Evolutionary conservation across 805 yeast genomes (phyloP), one percentile per base, ranked within the genome.

Genomic region (Nakazawaea peltata): DNA sequence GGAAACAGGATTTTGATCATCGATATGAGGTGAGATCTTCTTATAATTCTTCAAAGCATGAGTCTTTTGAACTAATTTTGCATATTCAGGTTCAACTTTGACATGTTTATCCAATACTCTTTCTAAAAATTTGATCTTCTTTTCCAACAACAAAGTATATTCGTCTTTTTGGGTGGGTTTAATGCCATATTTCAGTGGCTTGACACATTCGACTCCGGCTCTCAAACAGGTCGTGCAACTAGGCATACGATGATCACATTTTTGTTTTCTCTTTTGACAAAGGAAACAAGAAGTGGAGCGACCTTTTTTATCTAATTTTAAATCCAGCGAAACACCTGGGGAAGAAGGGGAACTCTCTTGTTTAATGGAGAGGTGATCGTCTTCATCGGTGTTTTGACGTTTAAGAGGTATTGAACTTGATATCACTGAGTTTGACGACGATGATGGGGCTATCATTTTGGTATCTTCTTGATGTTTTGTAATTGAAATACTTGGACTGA

Each of bases 211-310:
- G 5, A 68, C 74, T 22, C 73, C 76, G 1, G 83, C 78, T 46
- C 75, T 75, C 36, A 77, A 56, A 55, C 85, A 78, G 28, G 77
- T 74, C 4, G 82, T 72, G 46, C 85, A 77, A 32, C 74, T 63
- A 5, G 84, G 84, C 10, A 69, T 52, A 32, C 78, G 61, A 37
- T 76, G 82, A 44, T 78, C 83, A 56, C 85, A 77, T 47, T 73
- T 71, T 46, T 74, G 79, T 45, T 74, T 74, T 33, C 79, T 53
- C 49, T 69, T 68, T 44, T 74, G 76, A 40, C 81, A 74, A 16
- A 74, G 47, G 26, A 65, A 53, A 45, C 81, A 74, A 2, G 78
- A 69, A 5, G 77, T 67, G 9, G 77, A 71, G 34, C 80, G 62
- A 5, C 76, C 74, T 42, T 66, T 71, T 47, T 70, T 73, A 40